Evolutionary conservation across 2,329 filamentous ascomycete genomes (phyloP).

Genomic region (Diaporthe longicolla): DNA sequence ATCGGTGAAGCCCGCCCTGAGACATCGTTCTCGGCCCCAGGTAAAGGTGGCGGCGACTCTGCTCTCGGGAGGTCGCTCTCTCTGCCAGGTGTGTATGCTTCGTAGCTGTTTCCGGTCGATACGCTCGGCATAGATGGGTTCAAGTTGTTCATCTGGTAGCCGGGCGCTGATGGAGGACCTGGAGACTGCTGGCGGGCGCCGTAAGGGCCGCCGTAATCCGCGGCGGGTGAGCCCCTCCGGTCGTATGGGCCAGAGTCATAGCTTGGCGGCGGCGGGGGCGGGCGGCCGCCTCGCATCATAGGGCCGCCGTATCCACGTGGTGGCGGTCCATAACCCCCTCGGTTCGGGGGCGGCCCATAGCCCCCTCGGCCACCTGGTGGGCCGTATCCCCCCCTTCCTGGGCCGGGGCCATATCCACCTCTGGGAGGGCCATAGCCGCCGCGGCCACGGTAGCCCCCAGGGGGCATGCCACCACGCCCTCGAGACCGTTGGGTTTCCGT

Average conservation of each 20-base stretch:
- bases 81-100: slow-evolving; percentile 60
- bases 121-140: slow-evolving; percentile 56
- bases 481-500: slow-evolving; percentile 65
- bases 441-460: slow-evolving; percentile 64
- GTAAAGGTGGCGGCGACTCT: slow-evolving; percentile 75
- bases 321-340: slow-evolving; percentile 60
- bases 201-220: slow-evolving; percentile 54
- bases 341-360: slow-evolving; percentile 61
- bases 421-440: slow-evolving; percentile 62
- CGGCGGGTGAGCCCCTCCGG: slow-evolving; percentile 54
- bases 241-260: slow-evolving; percentile 58
- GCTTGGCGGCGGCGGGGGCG: slow-evolving; percentile 61
- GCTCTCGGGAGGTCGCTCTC: slow-evolving; percentile 67
- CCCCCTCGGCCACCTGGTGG: slow-evolving; percentile 60
- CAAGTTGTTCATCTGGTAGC: slow-evolving; percentile 55
- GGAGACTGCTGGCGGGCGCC: slow-evolving; percentile 54
- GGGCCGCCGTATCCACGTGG: slow-evolving; percentile 52
- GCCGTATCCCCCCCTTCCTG: slow-evolving; percentile 54
- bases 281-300: slow-evolving; percentile 55
- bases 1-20: slow-evolving; percentile 69
- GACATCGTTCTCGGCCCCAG: slow-evolving; percentile 55
- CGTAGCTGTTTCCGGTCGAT: slow-evolving; percentile 54
- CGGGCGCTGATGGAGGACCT: slow-evolving; percentile 53
- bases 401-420: slow-evolving; percentile 48
- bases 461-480: slow-evolving; percentile 64